Evolutionary conservation across 2,329 filamentous ascomycete species (phyloP).

Genomic region (Fusarium sp.): DNA sequence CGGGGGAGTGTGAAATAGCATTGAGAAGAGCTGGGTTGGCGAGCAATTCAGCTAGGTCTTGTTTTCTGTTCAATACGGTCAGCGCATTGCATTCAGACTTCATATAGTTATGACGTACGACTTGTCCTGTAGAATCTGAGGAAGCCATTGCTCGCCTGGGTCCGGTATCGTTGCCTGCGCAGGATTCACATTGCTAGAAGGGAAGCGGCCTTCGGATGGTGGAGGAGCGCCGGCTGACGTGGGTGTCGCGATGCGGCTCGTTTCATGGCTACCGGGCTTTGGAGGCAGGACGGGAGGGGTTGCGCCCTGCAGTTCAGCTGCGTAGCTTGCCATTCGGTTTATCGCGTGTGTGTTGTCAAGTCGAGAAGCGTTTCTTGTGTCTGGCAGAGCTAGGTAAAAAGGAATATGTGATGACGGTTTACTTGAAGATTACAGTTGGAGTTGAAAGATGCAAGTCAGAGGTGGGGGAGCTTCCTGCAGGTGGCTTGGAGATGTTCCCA

Average conservation of each 20-base stretch:
- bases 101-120: constrained; percentile 70
- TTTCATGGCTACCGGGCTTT: constrained; percentile 79
- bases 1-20: constrained; percentile 78
- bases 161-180: constrained; percentile 64
- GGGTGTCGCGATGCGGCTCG: constrained; percentile 77
- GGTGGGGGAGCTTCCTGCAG: constrained; percentile 28
- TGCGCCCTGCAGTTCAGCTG: constrained; percentile 49
- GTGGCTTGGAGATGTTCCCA: background rate
- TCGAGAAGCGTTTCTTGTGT: background rate
- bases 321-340: constrained; percentile 51
- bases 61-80: constrained; percentile 69
- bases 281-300: constrained; percentile 79
- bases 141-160: constrained; percentile 83
- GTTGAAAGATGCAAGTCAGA: constrained; percentile 25
- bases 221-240: constrained; percentile 63
- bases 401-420: constrained; percentile 1
- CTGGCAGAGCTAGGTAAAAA: background rate
- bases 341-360: background rate
- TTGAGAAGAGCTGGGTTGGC: constrained; percentile 76
- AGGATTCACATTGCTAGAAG: constrained; percentile 36
- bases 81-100: constrained; percentile 33
- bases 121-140: constrained; percentile 82
- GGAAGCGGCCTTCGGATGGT: constrained; percentile 54
- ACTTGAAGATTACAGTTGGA: constrained; percentile 4
- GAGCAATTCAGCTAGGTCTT: constrained; percentile 81